Percentiles rank a stretch among this genome's conserved stretches.
Evolutionary conservation across 106 monocot genomes (phyloP).

Genomic region (Allium cepa): DNA sequence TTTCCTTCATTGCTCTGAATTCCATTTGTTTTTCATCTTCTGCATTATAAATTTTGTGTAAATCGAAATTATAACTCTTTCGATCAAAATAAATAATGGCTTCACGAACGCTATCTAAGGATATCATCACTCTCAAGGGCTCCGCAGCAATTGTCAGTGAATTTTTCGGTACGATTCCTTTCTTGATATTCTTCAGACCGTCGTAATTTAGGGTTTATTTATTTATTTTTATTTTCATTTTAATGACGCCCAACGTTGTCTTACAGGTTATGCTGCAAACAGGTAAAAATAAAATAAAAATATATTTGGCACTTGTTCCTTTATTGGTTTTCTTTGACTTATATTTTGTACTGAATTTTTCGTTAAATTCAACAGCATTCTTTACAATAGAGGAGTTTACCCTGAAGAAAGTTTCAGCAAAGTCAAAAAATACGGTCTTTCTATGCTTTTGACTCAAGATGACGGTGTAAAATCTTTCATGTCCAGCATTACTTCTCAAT

Average conservation of each 20-base stretch:
- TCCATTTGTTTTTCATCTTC: too few relatives aligned
- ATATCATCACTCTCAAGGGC: conserved; percentile 94
- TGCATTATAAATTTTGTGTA: too few relatives aligned
- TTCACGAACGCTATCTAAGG: conserved; percentile 72
- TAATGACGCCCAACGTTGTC: background rate
- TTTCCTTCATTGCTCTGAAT: too few relatives aligned
- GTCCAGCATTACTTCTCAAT: conserved; percentile 63
- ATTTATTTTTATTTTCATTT: background rate
- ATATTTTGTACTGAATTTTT: background rate
- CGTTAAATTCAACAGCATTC: conserved; percentile 43
- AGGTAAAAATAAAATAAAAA: conserved; percentile 31
- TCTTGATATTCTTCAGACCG: background rate
- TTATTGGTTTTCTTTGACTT: background rate
- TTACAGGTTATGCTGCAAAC: conserved; percentile 88
- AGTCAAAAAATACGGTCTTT: conserved; percentile 95
- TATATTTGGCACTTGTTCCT: background rate
- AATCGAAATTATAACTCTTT: too few relatives aligned
- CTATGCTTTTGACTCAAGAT: conserved; percentile 88
- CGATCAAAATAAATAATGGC: conserved; percentile 32
- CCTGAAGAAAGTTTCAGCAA: conserved; percentile 86
- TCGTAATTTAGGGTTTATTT: background rate
- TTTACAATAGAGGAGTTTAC: conserved; percentile 92
- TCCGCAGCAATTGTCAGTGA: conserved; percentile 97
- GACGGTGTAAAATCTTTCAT: conserved; percentile 88
- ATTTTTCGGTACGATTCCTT: conserved; percentile 66